Base-by-base conservation (phyloP, 371 early-diverging fungal genomes). In the Coemansia sp. region DNA sequence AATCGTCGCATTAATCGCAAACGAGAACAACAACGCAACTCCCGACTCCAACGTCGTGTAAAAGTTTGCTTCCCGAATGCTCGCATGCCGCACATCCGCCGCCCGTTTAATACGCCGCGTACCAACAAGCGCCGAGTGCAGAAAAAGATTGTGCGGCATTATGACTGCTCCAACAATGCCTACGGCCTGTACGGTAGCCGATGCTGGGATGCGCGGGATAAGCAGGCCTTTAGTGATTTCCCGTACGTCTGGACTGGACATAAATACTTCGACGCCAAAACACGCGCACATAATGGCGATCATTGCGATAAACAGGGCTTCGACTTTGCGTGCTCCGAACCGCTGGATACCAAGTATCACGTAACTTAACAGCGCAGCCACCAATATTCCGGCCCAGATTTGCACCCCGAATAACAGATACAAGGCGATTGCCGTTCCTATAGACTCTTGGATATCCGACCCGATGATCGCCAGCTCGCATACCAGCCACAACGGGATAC, bases 121-220 rank as follows among this genome's bases (percentile, higher is more conserved):
- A 14, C 72, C 72, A 1, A 87, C 87, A 51, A 88, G 74, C 4
- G 87, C 86, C 61, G 86, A 72, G 54, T 90, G 91, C 57, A 90
- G 71, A 65, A 84, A 90, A 80, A 90, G 83, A 65, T 90, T 89
- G 65, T 90, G 91, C 1, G 91, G 91, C 91, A 90, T 90, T 40
- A 90, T 84, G 0, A 88, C 84, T 0, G 87, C 87, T 2, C 90
- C 90, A 12, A 90, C 72, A 75, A 88, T 87, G 21, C 87, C 89
- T 5, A 88, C 87, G 3, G 89, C 88, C 67, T 87, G 87, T 14
- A 87, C 83, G 1, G 78, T 81, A 1, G 87, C 87, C 33, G 83
- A 73, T 9, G 65, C 33, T 0, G 77, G 77, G 40, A 77, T 77
- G 1, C 66, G 44, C 9, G 77, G 77, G 9, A 72, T 53, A 25